Conservation (phyloP, 2,329 filamentous ascomycete genomes). For the Aureobasidium sp. region DNA sequence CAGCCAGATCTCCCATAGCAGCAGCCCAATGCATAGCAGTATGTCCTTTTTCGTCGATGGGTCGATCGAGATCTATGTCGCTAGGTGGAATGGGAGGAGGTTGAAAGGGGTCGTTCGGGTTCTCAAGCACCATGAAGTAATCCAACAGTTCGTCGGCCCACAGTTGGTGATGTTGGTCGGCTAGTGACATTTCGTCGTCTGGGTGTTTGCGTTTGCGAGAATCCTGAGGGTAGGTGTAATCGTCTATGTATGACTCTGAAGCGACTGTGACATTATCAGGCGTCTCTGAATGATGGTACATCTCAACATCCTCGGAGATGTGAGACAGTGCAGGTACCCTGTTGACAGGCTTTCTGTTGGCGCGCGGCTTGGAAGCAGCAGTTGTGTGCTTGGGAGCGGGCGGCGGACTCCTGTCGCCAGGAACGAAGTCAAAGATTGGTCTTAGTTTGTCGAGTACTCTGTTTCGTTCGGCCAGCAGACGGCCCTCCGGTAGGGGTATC, state of each 20-base stretch:
- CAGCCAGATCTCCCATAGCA: slow-evolving; percentile 91
- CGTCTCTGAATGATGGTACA: slow-evolving; percentile 65
- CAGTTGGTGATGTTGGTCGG: slow-evolving; percentile 77
- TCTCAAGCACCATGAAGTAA: slow-evolving; percentile 70
- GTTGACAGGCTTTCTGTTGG: slow-evolving; percentile 13
- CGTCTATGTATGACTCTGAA: slow-evolving; percentile 69
- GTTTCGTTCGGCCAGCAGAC: slow-evolving; percentile 77
- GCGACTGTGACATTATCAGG: slow-evolving; percentile 77
- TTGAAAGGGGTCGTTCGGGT: slow-evolving; percentile 53
- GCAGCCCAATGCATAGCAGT: slow-evolving; percentile 95
- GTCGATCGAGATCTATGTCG: slow-evolving; percentile 80
- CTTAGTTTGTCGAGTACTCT: slow-evolving; percentile 74
- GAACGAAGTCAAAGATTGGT: slow-evolving; percentile 82
- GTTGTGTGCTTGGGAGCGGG: slow-evolving; percentile 85
- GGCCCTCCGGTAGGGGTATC: slow-evolving; percentile 80
- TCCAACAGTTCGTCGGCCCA: slow-evolving; percentile 92
- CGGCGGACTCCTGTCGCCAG: slow-evolving; percentile 80
- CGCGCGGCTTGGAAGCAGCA: slow-evolving; percentile 67
- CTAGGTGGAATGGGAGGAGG: slow-evolving; percentile 69
- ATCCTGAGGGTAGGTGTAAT: slow-evolving; percentile 59
- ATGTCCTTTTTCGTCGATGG: slow-evolving; percentile 89
- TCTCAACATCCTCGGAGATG: slow-evolving; percentile 56
- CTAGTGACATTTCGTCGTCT: slow-evolving; percentile 49
- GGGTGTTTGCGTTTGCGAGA: slow-evolving; percentile 71
- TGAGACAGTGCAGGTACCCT: slow-evolving; percentile 29